Percentiles rank a stretch among this genome's conserved stretches.
Conservation (phyloP, 345 rosid genomes). For the Eucalyptus curtisii region DNA sequence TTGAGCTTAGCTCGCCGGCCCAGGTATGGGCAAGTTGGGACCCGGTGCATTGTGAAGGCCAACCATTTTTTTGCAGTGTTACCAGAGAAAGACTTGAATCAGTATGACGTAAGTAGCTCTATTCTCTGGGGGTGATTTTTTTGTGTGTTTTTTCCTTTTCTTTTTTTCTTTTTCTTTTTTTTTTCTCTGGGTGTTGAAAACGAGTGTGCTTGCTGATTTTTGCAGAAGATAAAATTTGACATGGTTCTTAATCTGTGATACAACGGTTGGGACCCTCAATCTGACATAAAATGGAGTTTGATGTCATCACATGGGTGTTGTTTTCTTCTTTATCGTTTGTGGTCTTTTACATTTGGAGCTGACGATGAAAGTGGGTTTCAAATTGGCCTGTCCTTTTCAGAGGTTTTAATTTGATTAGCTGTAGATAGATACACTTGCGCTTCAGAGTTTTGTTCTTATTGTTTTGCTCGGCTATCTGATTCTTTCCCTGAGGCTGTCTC, state of each 20-base stretch:
- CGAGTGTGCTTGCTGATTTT: not conserved
- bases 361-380: not conserved
- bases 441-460: conserved; percentile 6
- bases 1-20: conserved; percentile 73
- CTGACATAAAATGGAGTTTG: conserved; percentile 17
- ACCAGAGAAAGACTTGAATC: conserved; percentile 86
- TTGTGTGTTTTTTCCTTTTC: not conserved
- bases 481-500: not conserved
- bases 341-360: not conserved
- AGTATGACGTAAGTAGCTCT: conserved; percentile 69
- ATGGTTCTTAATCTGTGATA: not conserved
- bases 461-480: not conserved
- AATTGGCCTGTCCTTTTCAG: not conserved
- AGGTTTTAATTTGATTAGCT: not conserved
- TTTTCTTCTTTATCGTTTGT: not conserved
- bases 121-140: not conserved
- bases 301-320: conserved; percentile 4
- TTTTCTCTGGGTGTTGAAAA: not conserved
- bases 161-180: not conserved
- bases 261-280: conserved; percentile 16
- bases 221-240: not conserved
- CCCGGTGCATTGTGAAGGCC: conserved; percentile 92
- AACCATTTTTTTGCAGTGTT: conserved; percentile 95
- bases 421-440: not conserved
- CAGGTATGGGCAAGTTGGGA: conserved; percentile 84